Conservation (phyloP, 345 rosid genomes). For the Salix udensis region DNA sequence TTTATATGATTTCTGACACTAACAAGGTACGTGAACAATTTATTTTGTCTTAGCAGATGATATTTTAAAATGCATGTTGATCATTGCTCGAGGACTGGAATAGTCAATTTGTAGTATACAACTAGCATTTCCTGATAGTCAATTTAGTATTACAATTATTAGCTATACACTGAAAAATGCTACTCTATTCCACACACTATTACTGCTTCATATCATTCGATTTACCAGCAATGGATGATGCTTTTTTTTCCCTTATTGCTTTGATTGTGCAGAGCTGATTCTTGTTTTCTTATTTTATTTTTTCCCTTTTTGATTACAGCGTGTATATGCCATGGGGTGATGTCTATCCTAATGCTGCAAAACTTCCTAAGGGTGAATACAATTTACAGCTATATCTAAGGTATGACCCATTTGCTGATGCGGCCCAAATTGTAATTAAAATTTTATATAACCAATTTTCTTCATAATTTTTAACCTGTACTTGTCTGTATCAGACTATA, state of each 20-base stretch:
- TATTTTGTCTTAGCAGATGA: neutral
- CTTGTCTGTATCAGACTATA: neutral
- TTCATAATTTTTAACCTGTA: neutral
- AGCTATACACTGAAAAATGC: neutral
- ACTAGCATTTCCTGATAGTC: neutral
- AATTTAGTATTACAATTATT: slow-evolving; percentile 1
- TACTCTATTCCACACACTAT: neutral
- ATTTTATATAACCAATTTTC: neutral
- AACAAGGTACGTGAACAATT: slow-evolving; percentile 63
- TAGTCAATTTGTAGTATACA: neutral
- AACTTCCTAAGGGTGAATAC: slow-evolving; percentile 95
- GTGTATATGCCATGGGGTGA: slow-evolving; percentile 89
- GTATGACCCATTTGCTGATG: slow-evolving; percentile 30
- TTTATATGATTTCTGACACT: slow-evolving; percentile 83
- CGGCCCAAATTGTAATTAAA: neutral
- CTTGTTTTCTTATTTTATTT: neutral
- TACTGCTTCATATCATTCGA: neutral
- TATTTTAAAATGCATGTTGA: neutral
- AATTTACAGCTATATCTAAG: slow-evolving; percentile 69
- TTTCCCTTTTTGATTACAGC: slow-evolving; percentile 37
- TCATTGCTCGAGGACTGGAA: slow-evolving; percentile 5
- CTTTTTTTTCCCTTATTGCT: neutral
- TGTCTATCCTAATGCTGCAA: slow-evolving; percentile 69
- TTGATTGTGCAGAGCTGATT: slow-evolving; percentile 7
- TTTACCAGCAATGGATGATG: neutral